These are phyloP conservation scores for Diaporthe sp. DNA, from an alignment of 2,329 filamentous ascomycete species.

Conservation along the genomic window DNA sequence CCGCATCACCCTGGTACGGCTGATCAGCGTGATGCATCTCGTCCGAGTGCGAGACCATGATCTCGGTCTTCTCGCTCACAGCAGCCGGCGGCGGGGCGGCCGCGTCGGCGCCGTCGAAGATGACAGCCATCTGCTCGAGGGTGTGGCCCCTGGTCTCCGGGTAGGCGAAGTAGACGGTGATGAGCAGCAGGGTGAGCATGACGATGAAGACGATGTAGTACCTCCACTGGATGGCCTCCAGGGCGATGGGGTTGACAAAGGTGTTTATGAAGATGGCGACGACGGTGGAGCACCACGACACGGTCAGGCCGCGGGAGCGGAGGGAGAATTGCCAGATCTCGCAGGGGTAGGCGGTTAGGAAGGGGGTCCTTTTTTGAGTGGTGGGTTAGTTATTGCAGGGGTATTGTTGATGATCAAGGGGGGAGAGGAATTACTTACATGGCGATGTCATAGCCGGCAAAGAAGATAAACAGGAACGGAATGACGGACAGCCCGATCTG, in stretches of 20 bases:
- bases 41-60: conserved; percentile 11
- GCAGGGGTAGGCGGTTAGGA: conserved; percentile 56
- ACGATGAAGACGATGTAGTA: conserved; percentile 46
- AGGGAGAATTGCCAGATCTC: conserved; percentile 65
- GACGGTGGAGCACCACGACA: conserved; percentile 36
- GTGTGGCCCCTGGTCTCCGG: conserved; percentile 40
- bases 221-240: conserved; percentile 43
- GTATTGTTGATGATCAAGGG: no score
- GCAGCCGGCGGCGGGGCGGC: neutral
- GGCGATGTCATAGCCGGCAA: conserved; percentile 55
- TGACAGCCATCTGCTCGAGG: conserved; percentile 35
- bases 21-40: neutral
- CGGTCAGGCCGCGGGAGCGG: conserved; percentile 61
- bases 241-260: conserved; percentile 44
- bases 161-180: conserved; percentile 43
- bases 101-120: conserved; percentile 33
- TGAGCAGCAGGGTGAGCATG: conserved; percentile 39
- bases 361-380: conserved; percentile 33
- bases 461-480: conserved; percentile 57
- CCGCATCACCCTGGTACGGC: neutral
- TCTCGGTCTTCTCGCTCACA: neutral
- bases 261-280: conserved; percentile 42
- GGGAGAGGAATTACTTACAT: conserved; percentile 29
- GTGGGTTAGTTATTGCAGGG: no score
- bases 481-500: conserved; percentile 54